Evolutionary conservation across 2,329 filamentous ascomycete species (phyloP).

Genomic region (Alternaria triticimaculans): DNA sequence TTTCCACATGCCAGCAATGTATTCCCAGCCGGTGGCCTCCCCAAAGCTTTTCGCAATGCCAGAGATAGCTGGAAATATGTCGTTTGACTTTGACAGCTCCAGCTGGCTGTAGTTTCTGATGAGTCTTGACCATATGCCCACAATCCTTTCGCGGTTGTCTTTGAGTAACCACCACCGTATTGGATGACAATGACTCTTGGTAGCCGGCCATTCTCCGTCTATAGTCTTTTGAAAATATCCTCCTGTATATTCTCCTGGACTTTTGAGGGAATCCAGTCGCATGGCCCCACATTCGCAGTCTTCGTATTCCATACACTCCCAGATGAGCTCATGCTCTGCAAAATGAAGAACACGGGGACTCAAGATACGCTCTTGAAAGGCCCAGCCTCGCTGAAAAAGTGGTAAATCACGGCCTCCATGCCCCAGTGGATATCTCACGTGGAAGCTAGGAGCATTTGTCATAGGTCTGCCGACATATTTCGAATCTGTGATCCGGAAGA

Average conservation of each 20-base stretch:
- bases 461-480: background rate
- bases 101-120: background rate
- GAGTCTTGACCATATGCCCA: background rate
- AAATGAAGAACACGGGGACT: slow-evolving; percentile 17
- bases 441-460: background rate
- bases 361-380: slow-evolving; percentile 19
- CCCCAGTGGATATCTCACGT: background rate
- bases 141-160: background rate
- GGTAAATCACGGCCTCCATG: background rate
- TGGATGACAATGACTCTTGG: background rate
- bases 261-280: too few relatives aligned
- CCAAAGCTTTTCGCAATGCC: background rate
- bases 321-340: slow-evolving; percentile 13
- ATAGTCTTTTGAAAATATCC: too few relatives aligned
- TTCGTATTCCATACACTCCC: slow-evolving; percentile 19
- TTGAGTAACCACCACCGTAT: background rate
- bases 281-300: background rate
- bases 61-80: background rate
- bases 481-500: background rate
- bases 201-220: too few relatives aligned
- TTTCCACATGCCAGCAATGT: background rate
- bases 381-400: slow-evolving; percentile 15
- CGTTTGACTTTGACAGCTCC: background rate
- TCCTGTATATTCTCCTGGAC: too few relatives aligned
- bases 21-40: background rate